Evolutionary conservation across 352 stramenopile genomes (phyloP).

Genomic region (Globisporangium heterothallicum): DNA sequence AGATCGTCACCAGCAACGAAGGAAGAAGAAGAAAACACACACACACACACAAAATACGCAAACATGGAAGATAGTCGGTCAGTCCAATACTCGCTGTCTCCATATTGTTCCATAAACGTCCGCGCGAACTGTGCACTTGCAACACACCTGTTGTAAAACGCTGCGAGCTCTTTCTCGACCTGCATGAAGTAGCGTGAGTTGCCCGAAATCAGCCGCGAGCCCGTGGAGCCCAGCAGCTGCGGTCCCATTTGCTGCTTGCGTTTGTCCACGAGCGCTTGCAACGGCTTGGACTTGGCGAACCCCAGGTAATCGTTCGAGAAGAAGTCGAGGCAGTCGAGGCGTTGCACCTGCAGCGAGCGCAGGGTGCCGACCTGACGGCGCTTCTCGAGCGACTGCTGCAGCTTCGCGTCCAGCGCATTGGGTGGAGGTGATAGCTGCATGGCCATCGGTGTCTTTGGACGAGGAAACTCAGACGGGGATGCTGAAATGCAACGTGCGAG

Average conservation of each 20-base stretch:
- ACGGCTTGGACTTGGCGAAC: constrained; percentile 68
- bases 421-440: no score
- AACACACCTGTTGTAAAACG: constrained; percentile 81
- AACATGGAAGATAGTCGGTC: constrained; percentile 1
- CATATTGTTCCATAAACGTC: neutral
- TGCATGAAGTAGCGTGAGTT: constrained; percentile 87
- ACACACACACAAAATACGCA: neutral
- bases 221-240: constrained; percentile 56
- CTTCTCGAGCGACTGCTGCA: constrained; percentile 15
- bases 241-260: constrained; percentile 33
- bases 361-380: constrained; percentile 42
- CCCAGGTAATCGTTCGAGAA: constrained; percentile 98
- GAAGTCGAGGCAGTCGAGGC: constrained; percentile 85
- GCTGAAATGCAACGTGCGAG: constrained; percentile 1
- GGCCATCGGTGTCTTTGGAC: no score
- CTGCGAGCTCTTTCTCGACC: constrained; percentile 78
- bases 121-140: neutral
- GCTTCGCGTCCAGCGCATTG: constrained; percentile 16
- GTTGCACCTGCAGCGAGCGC: constrained; percentile 31
- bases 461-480: no score
- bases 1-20: no score
- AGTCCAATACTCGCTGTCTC: neutral
- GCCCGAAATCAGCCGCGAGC: constrained; percentile 93
- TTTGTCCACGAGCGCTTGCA: constrained; percentile 44
- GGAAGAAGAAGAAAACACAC: neutral